These are phyloP conservation scores for Cryphonectria japonica DNA, from an alignment of 2,329 filamentous ascomycete genomes.

Conservation along the genomic window DNA sequence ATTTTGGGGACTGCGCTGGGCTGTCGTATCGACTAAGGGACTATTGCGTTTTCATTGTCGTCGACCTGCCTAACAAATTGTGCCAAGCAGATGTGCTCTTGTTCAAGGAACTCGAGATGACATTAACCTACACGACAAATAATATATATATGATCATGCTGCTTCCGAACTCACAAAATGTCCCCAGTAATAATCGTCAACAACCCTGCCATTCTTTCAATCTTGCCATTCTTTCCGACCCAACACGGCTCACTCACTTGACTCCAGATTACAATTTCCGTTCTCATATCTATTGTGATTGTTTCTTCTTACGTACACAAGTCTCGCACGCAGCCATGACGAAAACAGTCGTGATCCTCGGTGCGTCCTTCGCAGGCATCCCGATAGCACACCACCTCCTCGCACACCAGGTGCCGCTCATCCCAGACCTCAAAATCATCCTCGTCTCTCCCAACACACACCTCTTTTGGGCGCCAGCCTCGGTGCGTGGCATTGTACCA, in stretches of 20 bases:
- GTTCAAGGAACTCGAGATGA: neutral
- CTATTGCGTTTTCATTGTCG: neutral
- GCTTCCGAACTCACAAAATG: neutral
- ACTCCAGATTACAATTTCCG: neutral
- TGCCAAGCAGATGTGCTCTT: neutral
- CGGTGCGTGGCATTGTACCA: slow-evolving; percentile 52
- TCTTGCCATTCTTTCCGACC: no score
- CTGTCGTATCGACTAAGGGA: neutral
- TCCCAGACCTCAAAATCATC: slow-evolving; percentile 47
- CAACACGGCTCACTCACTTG: neutral
- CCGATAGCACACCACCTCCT: slow-evolving; percentile 56
- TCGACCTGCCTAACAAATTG: neutral
- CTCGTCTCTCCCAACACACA: slow-evolving; percentile 53
- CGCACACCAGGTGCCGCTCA: slow-evolving; percentile 45
- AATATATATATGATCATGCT: slow-evolving; percentile 8
- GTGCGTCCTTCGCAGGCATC: slow-evolving; percentile 51
- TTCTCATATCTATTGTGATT: neutral
- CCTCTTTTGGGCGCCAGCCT: slow-evolving; percentile 55
- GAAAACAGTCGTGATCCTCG: slow-evolving; percentile 52
- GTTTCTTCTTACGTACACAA: neutral
- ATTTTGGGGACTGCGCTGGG: neutral
- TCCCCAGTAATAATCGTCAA: neutral
- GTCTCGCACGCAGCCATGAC: slow-evolving; percentile 26
- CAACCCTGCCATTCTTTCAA: no score
- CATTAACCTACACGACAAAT: neutral